A percentile compares a stretch with the other conserved stretches of the same genome.
Evolutionary conservation across 225 moss, liverwort and hornwort species (phyloP).

Genomic region (Ulota crispa): DNA sequence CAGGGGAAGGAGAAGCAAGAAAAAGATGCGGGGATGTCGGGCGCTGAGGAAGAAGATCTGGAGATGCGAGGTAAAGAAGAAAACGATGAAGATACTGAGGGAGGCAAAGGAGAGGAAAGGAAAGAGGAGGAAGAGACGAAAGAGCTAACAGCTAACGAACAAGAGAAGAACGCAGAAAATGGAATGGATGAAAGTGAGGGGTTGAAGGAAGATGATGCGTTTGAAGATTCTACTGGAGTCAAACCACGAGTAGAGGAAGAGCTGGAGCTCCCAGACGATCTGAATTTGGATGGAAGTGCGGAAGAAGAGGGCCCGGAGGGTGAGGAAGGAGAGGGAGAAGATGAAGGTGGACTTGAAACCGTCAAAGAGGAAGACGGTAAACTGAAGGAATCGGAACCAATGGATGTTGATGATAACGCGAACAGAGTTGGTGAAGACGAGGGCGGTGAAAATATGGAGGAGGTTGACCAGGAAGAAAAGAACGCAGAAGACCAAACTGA

Average conservation of each 20-base stretch:
- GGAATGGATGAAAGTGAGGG: slow-evolving; percentile 46
- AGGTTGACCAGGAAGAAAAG: slow-evolving; percentile 36
- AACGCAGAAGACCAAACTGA: slow-evolving; percentile 28
- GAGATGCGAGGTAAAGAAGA: slow-evolving; percentile 80
- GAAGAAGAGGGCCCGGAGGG: slow-evolving; percentile 50
- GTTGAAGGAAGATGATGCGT: slow-evolving; percentile 57
- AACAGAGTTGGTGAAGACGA: slow-evolving; percentile 39
- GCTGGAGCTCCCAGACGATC: slow-evolving; percentile 78
- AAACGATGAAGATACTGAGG: slow-evolving; percentile 38
- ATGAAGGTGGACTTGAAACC: slow-evolving; percentile 44
- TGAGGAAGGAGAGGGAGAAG: slow-evolving; percentile 36
- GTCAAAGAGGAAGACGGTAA: slow-evolving; percentile 15
- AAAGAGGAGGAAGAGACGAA: slow-evolving; percentile 31
- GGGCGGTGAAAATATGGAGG: slow-evolving; percentile 28
- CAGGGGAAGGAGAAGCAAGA: slow-evolving; percentile 87
- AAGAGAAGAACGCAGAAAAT: slow-evolving; percentile 38
- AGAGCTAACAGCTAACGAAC: slow-evolving; percentile 35
- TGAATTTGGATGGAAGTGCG: slow-evolving; percentile 72
- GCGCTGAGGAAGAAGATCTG: slow-evolving; percentile 73
- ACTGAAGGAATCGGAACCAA: slow-evolving; percentile 44
- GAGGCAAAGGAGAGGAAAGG: slow-evolving; percentile 42
- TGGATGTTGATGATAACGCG: slow-evolving; percentile 57
- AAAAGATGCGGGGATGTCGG: slow-evolving; percentile 72
- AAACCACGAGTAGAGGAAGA: slow-evolving; percentile 76
- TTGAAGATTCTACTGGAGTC: slow-evolving; percentile 79